A percentile compares a stretch with the other conserved stretches of the same genome.
phyloP scores from a whole-genome alignment of 176 grass and related monocot genomes.

The Oryza australiensis region DNA sequence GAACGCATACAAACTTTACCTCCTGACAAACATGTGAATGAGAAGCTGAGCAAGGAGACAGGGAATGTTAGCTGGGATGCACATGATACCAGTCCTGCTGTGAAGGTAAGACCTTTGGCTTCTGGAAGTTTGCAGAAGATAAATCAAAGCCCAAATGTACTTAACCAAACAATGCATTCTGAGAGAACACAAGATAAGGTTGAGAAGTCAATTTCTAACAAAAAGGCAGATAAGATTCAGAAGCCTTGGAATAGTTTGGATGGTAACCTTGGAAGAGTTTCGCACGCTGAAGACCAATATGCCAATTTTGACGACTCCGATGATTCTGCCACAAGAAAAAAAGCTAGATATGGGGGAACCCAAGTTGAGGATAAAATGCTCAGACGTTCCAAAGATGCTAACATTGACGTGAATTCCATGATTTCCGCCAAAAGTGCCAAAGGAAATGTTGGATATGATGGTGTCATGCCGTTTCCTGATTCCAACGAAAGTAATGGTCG shows the following conservation, averaged over 20 bases:
- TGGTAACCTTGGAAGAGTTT: constrained; percentile 36
- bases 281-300: constrained; percentile 31
- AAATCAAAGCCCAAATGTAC: constrained; percentile 46
- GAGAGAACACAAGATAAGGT: constrained; percentile 49
- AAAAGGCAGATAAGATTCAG: constrained; percentile 49
- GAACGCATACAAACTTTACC: constrained; percentile 40
- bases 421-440: constrained; percentile 41
- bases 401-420: constrained; percentile 45
- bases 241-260: constrained; percentile 53
- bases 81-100: constrained; percentile 42
- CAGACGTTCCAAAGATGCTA: constrained; percentile 49
- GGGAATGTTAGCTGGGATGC: constrained; percentile 44
- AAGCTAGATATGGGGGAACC: constrained; percentile 24
- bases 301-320: constrained; percentile 49
- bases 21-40: constrained; percentile 51
- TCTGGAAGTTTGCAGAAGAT: constrained; percentile 51
- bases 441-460: constrained; percentile 36
- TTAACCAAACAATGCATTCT: constrained; percentile 37
- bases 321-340: constrained; percentile 52
- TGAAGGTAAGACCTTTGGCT: constrained; percentile 45
- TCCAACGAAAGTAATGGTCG: constrained; percentile 50
- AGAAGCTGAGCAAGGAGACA: constrained; percentile 46
- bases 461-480: constrained; percentile 41
- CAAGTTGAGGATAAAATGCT: constrained; percentile 56
- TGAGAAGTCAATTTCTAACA: constrained; percentile 52